A percentile compares a stretch with the other conserved stretches of the same genome.
These are phyloP conservation scores for Phyllosticta citrichinensis DNA, from an alignment of 2,329 filamentous ascomycete genomes.

Conservation along the genomic window DNA sequence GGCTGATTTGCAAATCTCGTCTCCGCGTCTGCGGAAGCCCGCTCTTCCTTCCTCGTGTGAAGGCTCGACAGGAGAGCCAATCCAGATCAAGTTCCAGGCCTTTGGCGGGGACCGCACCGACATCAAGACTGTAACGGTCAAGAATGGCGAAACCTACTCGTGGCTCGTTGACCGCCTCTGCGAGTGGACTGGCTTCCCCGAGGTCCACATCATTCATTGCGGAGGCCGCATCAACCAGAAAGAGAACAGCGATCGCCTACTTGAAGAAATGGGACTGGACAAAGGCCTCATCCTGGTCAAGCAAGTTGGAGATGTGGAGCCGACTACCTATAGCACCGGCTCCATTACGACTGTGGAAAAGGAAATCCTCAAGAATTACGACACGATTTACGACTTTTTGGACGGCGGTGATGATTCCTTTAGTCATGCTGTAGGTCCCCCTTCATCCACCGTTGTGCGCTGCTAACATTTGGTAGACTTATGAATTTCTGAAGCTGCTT, in stretches of 20 bases:
- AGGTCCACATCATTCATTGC: slow-evolving; percentile 62
- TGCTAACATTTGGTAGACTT: slow-evolving; percentile 18
- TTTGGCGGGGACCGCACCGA: slow-evolving; percentile 53
- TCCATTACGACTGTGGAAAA: slow-evolving; percentile 49
- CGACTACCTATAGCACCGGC: slow-evolving; percentile 1
- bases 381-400: slow-evolving; percentile 73
- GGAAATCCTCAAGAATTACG: slow-evolving; percentile 72
- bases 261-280: not conserved
- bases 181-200: slow-evolving; percentile 63
- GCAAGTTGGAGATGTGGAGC: not conserved
- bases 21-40: not conserved
- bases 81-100: slow-evolving; percentile 63
- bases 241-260: slow-evolving; percentile 23
- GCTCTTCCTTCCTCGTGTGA: slow-evolving; percentile 41
- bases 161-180: slow-evolving; percentile 53
- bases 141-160: slow-evolving; percentile 53
- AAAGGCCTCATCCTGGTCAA: slow-evolving; percentile 18
- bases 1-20: slow-evolving; percentile 1
- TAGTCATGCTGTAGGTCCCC: slow-evolving; percentile 18
- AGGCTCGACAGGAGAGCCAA: slow-evolving; percentile 49
- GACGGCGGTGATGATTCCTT: slow-evolving; percentile 51
- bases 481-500: slow-evolving; percentile 25
- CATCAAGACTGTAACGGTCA: slow-evolving; percentile 54
- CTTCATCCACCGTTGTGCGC: slow-evolving; percentile 1
- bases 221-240: slow-evolving; percentile 56